Conservation (phyloP, 208 protist species). For the Naegleria fowleri region DNA sequence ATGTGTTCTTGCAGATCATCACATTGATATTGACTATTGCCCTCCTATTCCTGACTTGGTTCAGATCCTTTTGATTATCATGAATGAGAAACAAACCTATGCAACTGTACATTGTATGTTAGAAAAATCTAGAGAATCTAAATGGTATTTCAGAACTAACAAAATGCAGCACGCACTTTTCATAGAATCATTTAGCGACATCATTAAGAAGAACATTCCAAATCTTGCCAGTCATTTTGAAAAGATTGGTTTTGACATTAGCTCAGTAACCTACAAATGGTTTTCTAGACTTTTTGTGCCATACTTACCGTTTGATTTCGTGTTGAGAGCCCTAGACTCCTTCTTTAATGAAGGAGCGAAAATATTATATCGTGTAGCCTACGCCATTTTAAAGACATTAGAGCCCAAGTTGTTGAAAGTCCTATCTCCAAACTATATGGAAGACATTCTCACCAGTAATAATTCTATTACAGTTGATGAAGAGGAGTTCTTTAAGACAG, state of each 20-base stretch:
- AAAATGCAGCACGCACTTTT: slow-evolving; percentile 9
- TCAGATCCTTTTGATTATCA: neutral
- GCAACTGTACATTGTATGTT: neutral
- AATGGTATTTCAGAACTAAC: slow-evolving; percentile 25
- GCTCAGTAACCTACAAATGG: neutral
- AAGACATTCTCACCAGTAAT: neutral
- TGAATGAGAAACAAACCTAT: slow-evolving; percentile 20
- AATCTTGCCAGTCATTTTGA: slow-evolving; percentile 15
- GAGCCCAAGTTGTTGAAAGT: neutral
- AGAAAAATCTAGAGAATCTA: neutral
- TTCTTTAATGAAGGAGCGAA: neutral
- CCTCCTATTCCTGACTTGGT: neutral
- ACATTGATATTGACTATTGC: slow-evolving; percentile 3
- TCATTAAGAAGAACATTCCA: slow-evolving; percentile 5
- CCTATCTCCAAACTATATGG: neutral
- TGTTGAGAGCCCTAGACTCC: neutral
- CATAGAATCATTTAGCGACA: slow-evolving; percentile 22
- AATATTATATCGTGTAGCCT: neutral
- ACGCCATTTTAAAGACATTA: slow-evolving; percentile 15
- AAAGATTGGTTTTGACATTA: neutral
- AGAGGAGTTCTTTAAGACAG: neutral
- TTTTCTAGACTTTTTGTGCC: neutral
- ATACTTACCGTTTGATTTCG: neutral
- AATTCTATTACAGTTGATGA: neutral
- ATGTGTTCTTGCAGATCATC: neutral